Evolutionary conservation across 768 basidiomycete species (phyloP).

Genomic region (Pulveroboletus sp.): DNA sequence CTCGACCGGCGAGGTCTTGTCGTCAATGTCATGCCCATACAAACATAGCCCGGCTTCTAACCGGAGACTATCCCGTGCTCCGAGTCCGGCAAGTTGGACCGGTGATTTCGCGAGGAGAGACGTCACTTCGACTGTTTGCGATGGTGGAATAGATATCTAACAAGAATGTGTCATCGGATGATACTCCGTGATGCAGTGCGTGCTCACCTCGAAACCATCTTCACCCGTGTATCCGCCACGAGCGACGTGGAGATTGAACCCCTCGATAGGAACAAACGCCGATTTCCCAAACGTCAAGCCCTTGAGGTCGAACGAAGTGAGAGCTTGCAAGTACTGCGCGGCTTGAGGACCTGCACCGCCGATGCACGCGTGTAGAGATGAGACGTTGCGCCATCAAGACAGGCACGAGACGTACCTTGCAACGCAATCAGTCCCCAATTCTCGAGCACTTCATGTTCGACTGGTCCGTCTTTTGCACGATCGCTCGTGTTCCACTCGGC

Average conservation of each 20-base stretch:
- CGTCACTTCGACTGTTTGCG: conserved; percentile 69
- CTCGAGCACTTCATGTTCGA: conserved; percentile 79
- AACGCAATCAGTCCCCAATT: conserved; percentile 87
- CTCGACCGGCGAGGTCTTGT: conserved; percentile 82
- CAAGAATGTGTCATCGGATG: too few relatives aligned
- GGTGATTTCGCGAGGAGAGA: conserved; percentile 54
- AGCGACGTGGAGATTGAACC: conserved; percentile 69
- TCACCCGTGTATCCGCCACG: conserved; percentile 98
- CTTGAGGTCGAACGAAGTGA: conserved; percentile 73
- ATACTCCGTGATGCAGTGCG: too few relatives aligned
- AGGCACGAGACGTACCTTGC: conserved; percentile 61
- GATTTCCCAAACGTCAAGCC: conserved; percentile 82
- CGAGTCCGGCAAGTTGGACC: conserved; percentile 86
- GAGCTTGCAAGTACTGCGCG: conserved; percentile 70
- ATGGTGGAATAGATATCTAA: conserved; percentile 87
- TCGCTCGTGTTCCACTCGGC: conserved; percentile 74
- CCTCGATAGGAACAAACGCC: conserved; percentile 72
- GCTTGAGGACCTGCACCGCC: conserved; percentile 68
- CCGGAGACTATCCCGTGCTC: conserved; percentile 90
- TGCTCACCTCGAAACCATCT: conserved; percentile 89
- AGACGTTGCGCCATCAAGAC: too few relatives aligned
- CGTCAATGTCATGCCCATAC: conserved; percentile 92
- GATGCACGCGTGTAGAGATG: not conserved
- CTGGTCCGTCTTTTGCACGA: conserved; percentile 49
- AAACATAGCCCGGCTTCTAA: conserved; percentile 97